Evolutionary conservation across 352 stramenopile genomes (phyloP).

Genomic region (Globisporangium takayamanum): DNA sequence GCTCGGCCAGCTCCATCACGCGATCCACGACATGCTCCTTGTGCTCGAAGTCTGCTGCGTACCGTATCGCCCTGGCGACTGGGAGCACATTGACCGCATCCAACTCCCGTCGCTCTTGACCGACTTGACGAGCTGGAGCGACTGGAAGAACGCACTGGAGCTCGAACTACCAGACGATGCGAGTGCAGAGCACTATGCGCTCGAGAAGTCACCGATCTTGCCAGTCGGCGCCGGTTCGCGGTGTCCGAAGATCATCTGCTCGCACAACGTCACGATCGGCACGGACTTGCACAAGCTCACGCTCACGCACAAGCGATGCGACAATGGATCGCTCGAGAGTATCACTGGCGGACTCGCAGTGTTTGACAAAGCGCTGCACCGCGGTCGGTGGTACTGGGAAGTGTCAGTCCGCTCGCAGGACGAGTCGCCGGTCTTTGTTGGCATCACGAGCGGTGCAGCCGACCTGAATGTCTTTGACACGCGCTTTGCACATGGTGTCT

Average conservation of each 20-base stretch:
- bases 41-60: slow-evolving; percentile 75
- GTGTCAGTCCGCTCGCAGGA: slow-evolving; percentile 44
- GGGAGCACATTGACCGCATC: slow-evolving; percentile 48
- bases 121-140: slow-evolving; percentile 66
- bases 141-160: slow-evolving; percentile 63
- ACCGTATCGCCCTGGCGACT: slow-evolving; percentile 61
- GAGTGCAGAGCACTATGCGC: slow-evolving; percentile 18
- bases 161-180: slow-evolving; percentile 43
- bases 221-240: slow-evolving; percentile 41
- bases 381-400: slow-evolving; percentile 82
- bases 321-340: neutral
- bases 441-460: slow-evolving; percentile 36
- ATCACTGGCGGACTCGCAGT: slow-evolving; percentile 48
- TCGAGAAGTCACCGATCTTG: slow-evolving; percentile 48
- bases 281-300: slow-evolving; percentile 65
- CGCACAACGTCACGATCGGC: slow-evolving; percentile 48
- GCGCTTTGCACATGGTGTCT: slow-evolving; percentile 17
- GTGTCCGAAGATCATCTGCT: slow-evolving; percentile 69
- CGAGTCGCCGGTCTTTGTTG: slow-evolving; percentile 65
- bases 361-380: slow-evolving; percentile 51
- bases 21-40: slow-evolving; percentile 64
- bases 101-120: slow-evolving; percentile 58
- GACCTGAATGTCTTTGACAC: slow-evolving; percentile 51
- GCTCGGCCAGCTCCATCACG: slow-evolving; percentile 30
- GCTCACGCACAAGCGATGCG: slow-evolving; percentile 28